Base-by-base conservation (phyloP, 768 basidiomycete species). In the Suillus spraguei region DNA sequence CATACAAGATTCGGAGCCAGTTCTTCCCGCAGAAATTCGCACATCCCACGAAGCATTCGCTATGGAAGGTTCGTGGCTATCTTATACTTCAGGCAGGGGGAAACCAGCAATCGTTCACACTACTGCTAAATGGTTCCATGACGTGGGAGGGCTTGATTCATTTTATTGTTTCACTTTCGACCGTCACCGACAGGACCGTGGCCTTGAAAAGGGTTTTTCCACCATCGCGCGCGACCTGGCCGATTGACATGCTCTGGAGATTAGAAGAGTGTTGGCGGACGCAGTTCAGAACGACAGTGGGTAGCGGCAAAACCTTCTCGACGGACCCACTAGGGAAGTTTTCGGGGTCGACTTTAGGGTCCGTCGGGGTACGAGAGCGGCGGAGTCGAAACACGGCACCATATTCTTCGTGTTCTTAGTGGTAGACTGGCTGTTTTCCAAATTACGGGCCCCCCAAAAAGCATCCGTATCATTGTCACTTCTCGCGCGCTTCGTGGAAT, bases 181-280 rank as follows among this genome's bases (percentile, higher is more conserved):
- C 36, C 32, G 64, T 39, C 65, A 72, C 44, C 49, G 64, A 22
- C 33, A 54, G 2, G 63, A 63, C 4, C 60, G 62, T 3, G 49
- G 55, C 41, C 44, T 54, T 67, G 38, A 61, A 32, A 56, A 36
- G 28, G 35, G 66, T 16, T 70, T 71, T 53, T 64, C 50, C 28
- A 71, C 69, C 16, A 50, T 50, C 13, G 71, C 70, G 11, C 60
- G 64, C 32, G 67, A 70, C 22, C 54, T 72, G n/a, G 64, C 52
- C 14, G 17, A 35, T 14, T 53, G 55, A 9, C 41, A 61, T 47
- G 22, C 16, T 41, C 36, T 14, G 22, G 39, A 24, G 22, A 50
- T 41, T 2, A 49, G 49, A 11, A 24, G 17, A 41, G 39, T 33
- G 6, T 6, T 59, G 20, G 53, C 41, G 14, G 44, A 4, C n/a